These are phyloP conservation scores for Dactylellina leptospora DNA, from an alignment of 2,329 filamentous ascomycete species.

Conservation along the genomic window DNA sequence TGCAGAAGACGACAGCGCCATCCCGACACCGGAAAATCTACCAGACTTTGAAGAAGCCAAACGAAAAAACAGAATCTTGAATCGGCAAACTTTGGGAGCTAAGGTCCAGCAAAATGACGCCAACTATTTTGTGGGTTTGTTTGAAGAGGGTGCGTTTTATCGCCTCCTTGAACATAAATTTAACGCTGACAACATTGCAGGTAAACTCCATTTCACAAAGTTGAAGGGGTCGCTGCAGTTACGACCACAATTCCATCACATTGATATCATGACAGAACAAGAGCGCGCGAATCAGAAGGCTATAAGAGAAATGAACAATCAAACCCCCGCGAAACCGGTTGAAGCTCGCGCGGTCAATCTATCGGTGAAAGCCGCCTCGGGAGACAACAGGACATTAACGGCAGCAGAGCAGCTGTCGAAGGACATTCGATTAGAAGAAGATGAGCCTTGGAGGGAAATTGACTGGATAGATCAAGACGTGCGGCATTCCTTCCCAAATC, in stretches of 20 bases:
- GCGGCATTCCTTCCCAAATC: background rate
- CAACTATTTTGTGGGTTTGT: constrained; percentile 92
- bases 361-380: constrained; percentile 77
- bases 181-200: constrained; percentile 59
- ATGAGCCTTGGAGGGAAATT: constrained; percentile 81
- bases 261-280: constrained; percentile 83
- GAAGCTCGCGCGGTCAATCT: constrained; percentile 83
- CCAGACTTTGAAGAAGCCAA: constrained; percentile 73
- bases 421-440: constrained; percentile 78
- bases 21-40: constrained; percentile 57
- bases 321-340: constrained; percentile 59
- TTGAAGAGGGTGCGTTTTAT: constrained; percentile 74
- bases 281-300: constrained; percentile 65
- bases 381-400: constrained; percentile 61
- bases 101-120: constrained; percentile 75
- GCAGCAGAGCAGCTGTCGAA: constrained; percentile 73
- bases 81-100: constrained; percentile 84
- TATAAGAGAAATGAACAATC: constrained; percentile 62
- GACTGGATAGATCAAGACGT: constrained; percentile 82
- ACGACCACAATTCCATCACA: constrained; percentile 88
- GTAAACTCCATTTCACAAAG: constrained; percentile 87
- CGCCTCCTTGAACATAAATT: background rate
- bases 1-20: constrained; percentile 60
- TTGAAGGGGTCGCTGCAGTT: constrained; percentile 85
- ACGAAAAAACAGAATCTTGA: constrained; percentile 75